phyloP scores from a whole-genome alignment of 139 green algal genomes.

The Monoraphidium neglectum region DNA sequence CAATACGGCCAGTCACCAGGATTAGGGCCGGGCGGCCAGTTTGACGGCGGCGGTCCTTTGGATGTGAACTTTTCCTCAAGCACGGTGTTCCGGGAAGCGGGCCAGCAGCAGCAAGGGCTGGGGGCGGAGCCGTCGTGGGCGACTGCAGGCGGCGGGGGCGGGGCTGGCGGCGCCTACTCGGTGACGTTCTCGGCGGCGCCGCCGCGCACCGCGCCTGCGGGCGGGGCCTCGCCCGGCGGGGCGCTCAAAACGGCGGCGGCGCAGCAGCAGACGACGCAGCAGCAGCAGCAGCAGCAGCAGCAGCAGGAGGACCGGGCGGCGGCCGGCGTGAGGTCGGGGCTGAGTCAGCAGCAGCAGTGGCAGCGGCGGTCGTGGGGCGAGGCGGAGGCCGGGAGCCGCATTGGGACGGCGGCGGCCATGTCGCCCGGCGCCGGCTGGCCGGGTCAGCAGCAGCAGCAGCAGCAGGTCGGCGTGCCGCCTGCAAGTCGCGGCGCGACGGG shows the following conservation, averaged over 20 bases:
- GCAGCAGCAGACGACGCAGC: constrained; percentile 4
- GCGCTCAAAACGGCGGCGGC: neutral
- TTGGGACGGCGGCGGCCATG: no score
- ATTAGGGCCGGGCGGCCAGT: no score
- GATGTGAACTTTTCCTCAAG: no score
- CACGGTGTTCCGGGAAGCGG: no score
- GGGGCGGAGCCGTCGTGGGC: no score
- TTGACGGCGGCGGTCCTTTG: no score
- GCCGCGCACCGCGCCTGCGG: neutral
- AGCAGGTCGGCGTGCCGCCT: no score
- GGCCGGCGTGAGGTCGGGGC: neutral
- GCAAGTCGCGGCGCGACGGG: neutral
- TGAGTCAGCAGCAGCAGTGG: neutral
- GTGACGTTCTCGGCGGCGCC: neutral
- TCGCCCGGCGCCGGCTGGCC: no score
- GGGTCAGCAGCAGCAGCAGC: no score
- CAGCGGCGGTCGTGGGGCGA: no score
- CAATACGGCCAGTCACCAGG: no score
- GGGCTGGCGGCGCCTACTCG: neutral
- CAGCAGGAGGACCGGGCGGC: constrained; percentile 11
- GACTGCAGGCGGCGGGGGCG: neutral
- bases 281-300: constrained; percentile 7
- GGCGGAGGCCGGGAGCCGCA: no score
- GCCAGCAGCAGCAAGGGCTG: neutral
- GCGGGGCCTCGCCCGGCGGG: constrained; percentile 6